Percentiles rank a stretch among this genome's conserved stretches.
Conservation (phyloP, 306 rosid species). For the Rosa persica region DNA sequence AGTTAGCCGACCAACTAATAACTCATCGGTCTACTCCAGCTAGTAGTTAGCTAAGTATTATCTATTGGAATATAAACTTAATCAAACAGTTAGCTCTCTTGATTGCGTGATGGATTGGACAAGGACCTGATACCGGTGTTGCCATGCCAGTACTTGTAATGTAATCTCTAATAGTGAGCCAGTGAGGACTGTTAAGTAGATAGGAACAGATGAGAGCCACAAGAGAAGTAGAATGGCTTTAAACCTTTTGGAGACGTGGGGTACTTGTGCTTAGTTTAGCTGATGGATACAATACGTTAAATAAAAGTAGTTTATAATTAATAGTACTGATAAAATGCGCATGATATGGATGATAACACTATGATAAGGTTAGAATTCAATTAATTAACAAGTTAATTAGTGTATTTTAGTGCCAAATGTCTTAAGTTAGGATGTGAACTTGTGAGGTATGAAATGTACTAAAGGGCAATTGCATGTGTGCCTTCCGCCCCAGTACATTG, state of each 20-base stretch:
- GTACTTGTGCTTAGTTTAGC: not conserved
- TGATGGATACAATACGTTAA: not conserved
- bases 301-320: not conserved
- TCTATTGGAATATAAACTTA: not conserved
- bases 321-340: not conserved
- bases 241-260: not conserved
- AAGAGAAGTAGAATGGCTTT: not conserved
- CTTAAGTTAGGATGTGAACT: not conserved
- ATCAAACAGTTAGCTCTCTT: not conserved
- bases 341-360: not conserved
- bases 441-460: not conserved
- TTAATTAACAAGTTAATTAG: not conserved
- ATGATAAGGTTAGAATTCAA: not conserved
- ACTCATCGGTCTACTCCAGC: not conserved
- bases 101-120: not conserved
- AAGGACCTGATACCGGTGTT: not conserved
- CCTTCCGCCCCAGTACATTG: not conserved
- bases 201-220: not conserved
- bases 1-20: slow-evolving; percentile 31
- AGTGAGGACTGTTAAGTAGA: not conserved
- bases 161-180: not conserved
- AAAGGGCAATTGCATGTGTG: not conserved
- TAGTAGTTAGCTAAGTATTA: not conserved
- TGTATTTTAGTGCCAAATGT: not conserved
- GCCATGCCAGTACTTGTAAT: not conserved